Base-by-base conservation (phyloP, 495 filamentous ascomycete genomes). In the Hypoxylon rickii region DNA sequence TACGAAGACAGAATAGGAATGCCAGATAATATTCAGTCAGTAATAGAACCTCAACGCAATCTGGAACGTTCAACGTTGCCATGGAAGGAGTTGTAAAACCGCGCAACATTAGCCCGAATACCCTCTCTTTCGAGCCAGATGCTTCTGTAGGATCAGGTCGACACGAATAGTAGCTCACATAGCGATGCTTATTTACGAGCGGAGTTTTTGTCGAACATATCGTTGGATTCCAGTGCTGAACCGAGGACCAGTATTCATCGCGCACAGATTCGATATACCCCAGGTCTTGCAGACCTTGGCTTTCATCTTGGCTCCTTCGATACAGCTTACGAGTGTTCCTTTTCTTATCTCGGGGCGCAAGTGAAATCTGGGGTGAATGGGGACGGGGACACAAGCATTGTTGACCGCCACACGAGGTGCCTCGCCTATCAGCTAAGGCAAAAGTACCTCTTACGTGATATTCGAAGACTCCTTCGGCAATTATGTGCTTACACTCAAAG, bases 121-220 rank as follows among this genome's bases (percentile, higher is more conserved):
- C 55, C 51, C 44, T 45, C 42, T 34, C 50, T 29, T 6, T 36
- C 12, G 8, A 55, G 24, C 10, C 20, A 32, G 20, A 22, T 17
- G 15, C 20, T 44, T 18, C 21, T 22, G 53, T 13, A 33, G 53
- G 43, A 47, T 40, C 26, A n/a, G 19, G 3, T 31, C 11, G 16
- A 38, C 10, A 7, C 17, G 20, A 38, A 34, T 21, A 41, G 37
- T 7, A 11, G 7, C 18, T 10, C 45, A 8, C 16, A n/a, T 33
- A n/a, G 16, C 29, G 29, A 36, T 41, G 24, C 6, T n/a, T 44
- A 33, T 41, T 58, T 58, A 58, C 54, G 13, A 34, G 36, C 57
- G 57, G 57, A 61, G 57, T 61, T 55, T 61, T 61, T 61, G 51
- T 42, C 45, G 3, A 43, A 34, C 12, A 58, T 17, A 11, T 41